Conservation (phyloP, 2,329 filamentous ascomycete genomes). For the Clonostachys rhizophaga region DNA sequence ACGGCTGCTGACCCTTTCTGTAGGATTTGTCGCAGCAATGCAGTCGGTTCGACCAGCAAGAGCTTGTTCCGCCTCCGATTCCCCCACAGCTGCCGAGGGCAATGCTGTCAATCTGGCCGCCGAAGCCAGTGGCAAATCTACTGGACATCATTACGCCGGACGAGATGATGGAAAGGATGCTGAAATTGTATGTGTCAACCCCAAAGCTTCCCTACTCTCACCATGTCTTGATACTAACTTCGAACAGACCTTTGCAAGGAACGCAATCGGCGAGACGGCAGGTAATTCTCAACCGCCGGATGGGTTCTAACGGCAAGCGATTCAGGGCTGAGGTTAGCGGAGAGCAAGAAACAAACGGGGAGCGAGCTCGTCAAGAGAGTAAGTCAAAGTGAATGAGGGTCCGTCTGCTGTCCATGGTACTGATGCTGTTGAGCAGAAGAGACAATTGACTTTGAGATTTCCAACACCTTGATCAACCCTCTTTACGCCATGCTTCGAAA, state of each 20-base stretch:
- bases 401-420: conserved; percentile 11
- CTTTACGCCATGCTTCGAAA: conserved; percentile 5
- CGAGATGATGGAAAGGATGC: conserved; percentile 23
- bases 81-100: conserved; percentile 9
- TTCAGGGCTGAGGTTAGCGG: no score
- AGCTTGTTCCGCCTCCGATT: conserved; percentile 15
- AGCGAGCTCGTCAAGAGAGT: no score
- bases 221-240: no score
- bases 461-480: conserved; percentile 15
- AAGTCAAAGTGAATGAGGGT: no score
- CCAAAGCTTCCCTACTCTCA: no score
- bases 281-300: conserved; percentile 4
- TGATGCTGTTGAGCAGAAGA: conserved; percentile 8
- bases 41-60: conserved; percentile 2
- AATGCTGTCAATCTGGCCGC: conserved; percentile 20
- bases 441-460: conserved; percentile 23
- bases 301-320: conserved; percentile 12
- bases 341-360: no score
- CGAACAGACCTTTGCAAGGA: no score
- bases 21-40: not conserved
- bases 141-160: conserved; percentile 21
- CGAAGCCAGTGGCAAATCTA: conserved; percentile 14
- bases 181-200: conserved; percentile 7
- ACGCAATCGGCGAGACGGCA: no score
- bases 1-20: no score